phyloP scores from a whole-genome alignment of 495 filamentous ascomycete genomes.

The Daldinia childiae region DNA sequence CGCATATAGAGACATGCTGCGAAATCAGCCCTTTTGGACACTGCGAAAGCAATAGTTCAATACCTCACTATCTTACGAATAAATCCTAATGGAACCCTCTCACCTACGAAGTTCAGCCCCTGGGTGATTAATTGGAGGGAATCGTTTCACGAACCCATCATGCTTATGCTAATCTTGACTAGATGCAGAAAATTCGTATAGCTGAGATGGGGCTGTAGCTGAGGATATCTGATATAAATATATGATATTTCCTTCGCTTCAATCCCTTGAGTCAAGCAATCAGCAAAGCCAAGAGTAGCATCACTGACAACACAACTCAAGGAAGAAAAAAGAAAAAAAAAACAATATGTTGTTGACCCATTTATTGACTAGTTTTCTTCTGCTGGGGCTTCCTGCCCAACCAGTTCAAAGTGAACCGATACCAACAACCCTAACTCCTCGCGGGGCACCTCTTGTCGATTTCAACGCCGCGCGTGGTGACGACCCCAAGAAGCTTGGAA shows the following conservation, averaged over 20 bases:
- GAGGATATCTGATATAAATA: neutral
- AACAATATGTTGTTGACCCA: slow-evolving; percentile 14
- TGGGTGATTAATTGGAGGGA: neutral
- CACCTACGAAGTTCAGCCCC: neutral
- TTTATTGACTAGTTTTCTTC: slow-evolving; percentile 7
- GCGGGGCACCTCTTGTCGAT: slow-evolving; percentile 18
- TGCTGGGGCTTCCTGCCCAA: neutral
- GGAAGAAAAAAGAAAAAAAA: neutral
- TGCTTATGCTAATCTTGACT: neutral
- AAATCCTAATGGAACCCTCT: neutral
- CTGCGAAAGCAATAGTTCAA: neutral
- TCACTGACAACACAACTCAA: neutral
- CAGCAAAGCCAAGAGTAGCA: neutral
- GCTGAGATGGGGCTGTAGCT: neutral
- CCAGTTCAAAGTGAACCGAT: slow-evolving; percentile 22
- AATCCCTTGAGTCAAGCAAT: neutral
- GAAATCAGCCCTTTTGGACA: neutral
- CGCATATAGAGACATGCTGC: slow-evolving; percentile 15
- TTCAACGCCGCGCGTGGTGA: slow-evolving; percentile 29
- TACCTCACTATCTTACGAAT: neutral
- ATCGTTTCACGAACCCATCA: neutral
- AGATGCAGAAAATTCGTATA: neutral
- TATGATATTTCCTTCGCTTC: neutral
- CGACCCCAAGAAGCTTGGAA: slow-evolving; percentile 32
- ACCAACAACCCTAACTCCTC: neutral